These are phyloP conservation scores for Puccinia hordei DNA, from an alignment of 1,284 basidiomycete species.

Conservation along the genomic window DNA sequence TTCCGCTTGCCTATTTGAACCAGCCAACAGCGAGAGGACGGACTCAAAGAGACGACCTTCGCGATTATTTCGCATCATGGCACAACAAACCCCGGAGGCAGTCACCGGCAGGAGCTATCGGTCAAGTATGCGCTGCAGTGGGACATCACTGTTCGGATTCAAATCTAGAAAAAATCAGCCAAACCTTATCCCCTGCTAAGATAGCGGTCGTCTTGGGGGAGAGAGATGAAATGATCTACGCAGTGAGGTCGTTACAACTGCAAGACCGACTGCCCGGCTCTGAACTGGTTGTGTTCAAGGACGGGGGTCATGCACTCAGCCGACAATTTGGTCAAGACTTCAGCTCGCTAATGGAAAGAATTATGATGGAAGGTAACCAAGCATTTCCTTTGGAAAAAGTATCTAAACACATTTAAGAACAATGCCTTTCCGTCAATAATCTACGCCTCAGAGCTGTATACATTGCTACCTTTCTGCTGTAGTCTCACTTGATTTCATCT, in stretches of 20 bases:
- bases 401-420: not conserved
- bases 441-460: not conserved
- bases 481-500: too few species aligned
- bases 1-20: slow-evolving; percentile 4
- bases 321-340: slow-evolving; percentile 20
- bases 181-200: slow-evolving; percentile 17
- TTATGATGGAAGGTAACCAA: slow-evolving; percentile 38
- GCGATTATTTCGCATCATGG: not conserved
- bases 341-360: slow-evolving; percentile 34
- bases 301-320: slow-evolving; percentile 37
- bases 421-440: not conserved
- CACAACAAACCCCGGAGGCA: slow-evolving; percentile 27
- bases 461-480: not conserved
- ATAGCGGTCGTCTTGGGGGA: slow-evolving; percentile 35
- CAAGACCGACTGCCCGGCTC: slow-evolving; percentile 32
- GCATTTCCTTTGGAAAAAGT: not conserved
- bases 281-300: slow-evolving; percentile 42
- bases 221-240: slow-evolving; percentile 27
- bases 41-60: slow-evolving; percentile 5
- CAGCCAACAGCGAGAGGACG: not conserved
- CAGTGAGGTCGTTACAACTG: slow-evolving; percentile 5
- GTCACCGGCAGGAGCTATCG: not conserved
- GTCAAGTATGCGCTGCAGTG: slow-evolving; percentile 26
- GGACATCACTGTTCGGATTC: slow-evolving; percentile 23
- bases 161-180: not conserved